Base-by-base conservation (phyloP, 305 asterid genomes). In the Fraxinus angustifolia region DNA sequence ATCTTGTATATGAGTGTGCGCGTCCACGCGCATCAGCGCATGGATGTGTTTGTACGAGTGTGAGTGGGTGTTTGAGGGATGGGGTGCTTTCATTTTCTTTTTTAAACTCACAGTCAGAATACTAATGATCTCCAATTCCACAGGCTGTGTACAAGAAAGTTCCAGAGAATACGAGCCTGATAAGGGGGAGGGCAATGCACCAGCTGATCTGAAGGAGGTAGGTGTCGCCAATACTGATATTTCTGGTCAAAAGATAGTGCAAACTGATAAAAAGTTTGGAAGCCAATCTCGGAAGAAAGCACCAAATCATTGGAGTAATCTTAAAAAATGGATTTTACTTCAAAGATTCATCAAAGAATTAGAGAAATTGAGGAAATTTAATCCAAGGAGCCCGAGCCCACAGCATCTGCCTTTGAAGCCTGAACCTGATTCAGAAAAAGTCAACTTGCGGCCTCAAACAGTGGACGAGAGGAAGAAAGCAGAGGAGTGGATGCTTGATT, bases 401-500 rank as follows among this genome's bases (percentile, higher is more conserved):
- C 78, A 21, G 68, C 78, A 34, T 72, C 86, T 91, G 87, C 91
- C 90, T 8, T 67, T 88, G 74, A 88, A 83, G 85, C 88, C 90
- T 6, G 91, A 89, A n/a, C 89, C 88, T 40, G 96, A 88, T 58
- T 85, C 89, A 71, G 98, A 91, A 80, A 94, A 89, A 26, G 88
- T 94, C 79, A 81, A 79, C 68, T 86, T 93, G 35, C 90, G 95
- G 42, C 90, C 74, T 79, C 98, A 87, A 83, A 86, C 88, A 2
- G 88, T 79, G 53, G 98, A 90, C 10, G 95, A 82, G 83, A 93
- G 86, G 92, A 96, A 89, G 81, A 92, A 40, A 34, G 81, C 91
- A 31, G 98, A 96, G 70, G 95, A 94, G 53, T 96, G 99, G 99
- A 96, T 96, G 99, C 97, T 96, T 78, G 99, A 94, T 81, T 94